Evolutionary conservation across 441 rosid genomes (phyloP).

Genomic region (Gossypium davidsonii): DNA sequence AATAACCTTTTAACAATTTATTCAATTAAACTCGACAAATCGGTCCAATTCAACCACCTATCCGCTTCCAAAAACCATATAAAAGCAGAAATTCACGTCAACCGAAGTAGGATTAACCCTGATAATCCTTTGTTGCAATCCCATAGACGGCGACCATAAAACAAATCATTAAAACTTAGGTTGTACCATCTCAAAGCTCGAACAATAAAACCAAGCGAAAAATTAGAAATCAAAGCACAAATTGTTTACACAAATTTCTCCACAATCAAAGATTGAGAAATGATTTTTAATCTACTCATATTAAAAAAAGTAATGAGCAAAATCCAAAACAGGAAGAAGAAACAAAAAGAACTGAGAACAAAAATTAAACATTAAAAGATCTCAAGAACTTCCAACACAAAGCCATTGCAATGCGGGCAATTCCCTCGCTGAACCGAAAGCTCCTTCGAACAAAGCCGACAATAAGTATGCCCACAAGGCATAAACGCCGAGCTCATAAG

Average conservation of each 20-base stretch:
- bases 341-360: background rate
- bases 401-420: slow-evolving; percentile 80
- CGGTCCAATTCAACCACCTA: no score
- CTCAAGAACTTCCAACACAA: slow-evolving; percentile 71
- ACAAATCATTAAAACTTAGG: background rate
- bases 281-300: background rate
- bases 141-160: no score
- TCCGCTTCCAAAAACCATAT: no score
- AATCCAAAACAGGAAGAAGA: background rate
- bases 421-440: slow-evolving; percentile 75
- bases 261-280: slow-evolving; percentile 17
- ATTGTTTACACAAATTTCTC: slow-evolving; percentile 11
- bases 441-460: slow-evolving; percentile 87
- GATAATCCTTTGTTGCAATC: no score
- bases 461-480: slow-evolving; percentile 91
- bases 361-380: slow-evolving; percentile 38
- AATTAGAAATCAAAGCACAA: background rate
- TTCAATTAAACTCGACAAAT: no score
- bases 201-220: background rate
- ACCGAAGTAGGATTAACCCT: no score
- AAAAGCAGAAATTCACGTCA: no score
- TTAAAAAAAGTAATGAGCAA: background rate
- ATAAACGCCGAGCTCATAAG: slow-evolving; percentile 84
- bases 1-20: no score
- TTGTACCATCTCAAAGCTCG: background rate